Evolutionary conservation across 2,329 filamentous ascomycete genomes (phyloP), one percentile per base, ranked within the genome.

Genomic region (Hypoxylon sp.): DNA sequence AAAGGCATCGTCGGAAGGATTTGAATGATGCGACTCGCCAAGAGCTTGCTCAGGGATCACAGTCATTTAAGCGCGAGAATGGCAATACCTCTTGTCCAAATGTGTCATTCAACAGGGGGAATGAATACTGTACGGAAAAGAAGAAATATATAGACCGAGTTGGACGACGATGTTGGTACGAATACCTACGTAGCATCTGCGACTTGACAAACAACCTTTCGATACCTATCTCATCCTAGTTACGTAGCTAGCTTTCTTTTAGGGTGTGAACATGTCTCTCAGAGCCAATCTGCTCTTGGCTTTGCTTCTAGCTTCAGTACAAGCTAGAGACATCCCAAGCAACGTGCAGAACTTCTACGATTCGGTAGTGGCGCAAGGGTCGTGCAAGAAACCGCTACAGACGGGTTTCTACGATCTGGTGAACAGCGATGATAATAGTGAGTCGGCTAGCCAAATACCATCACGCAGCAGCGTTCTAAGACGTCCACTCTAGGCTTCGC

Each of bases 401-500:
- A 4, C 35, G 9, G 61, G 61, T 19, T 63, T 63, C 46, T 63
- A 63, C 29, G 53, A 63, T 10, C 59, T 52, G 61, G 24, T n/a
- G 8, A 31, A 37, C 5, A 59, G 61, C 37, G 24, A 52, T 9
- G 61, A 63, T 37, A 37, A 58, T 29, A 63, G 53, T 63, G 13
- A 63, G 53, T 57, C 8, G 19, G 19, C 26, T n/a, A 35, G 14
- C 35, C 10, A 22, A 10, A 2, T 24, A 14, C 19, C n/a, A 22
- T 5, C n/a, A 14, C 3, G 5, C 3, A 52, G 1, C 22, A 24
- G 24, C 10, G 24, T 42, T 6, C 42, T 51, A 11, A 63, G 11
- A 33, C 4, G 13, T 11, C n/a, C 14, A 5, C 19, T 51, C 11
- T 55, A 63, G 61, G 61, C 61, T 81, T 78, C 57, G 73, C 74